Base-by-base conservation (phyloP, 352 stramenopile genomes). In the Pythium rishiriense region DNA sequence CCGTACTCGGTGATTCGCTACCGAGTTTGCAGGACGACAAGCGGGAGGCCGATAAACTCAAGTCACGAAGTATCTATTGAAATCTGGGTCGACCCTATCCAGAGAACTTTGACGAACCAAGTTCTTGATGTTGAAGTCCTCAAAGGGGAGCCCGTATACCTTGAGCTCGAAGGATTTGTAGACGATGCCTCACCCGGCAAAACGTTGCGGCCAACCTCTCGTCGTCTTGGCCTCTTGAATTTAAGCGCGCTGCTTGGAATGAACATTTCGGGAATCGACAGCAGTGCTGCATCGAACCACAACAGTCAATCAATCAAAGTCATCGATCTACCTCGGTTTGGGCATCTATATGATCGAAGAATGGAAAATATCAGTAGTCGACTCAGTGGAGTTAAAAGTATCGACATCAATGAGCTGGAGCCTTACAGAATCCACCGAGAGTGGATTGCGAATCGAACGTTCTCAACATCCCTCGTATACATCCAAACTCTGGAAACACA, bases 261-360 rank as follows among this genome's bases (percentile, higher is more conserved):
- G 7, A 37, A 43, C 7, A 26, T 43, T 5, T 43, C 37, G 15
- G 39, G 24, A 21, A 51, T n/a, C 1, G 15, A 11, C 7, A 15
- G 12, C 14, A 29, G 46, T 17, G 26, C 6, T 37, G 22, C 37
- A 37, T 21, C 28, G 22, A 12, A 15, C 42, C 24, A 21, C 22
- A 19, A 12, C 17, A 54, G 11, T 29, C 42, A 55, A 61, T 24
- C 24, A 25, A 24, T 88, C 29, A 68, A 70, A 64, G 73, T 92
- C 42, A 35, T 72, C 3, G 58, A 70, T n/a, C 66, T 88, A 21
- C 81, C 81, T 1, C 65, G 49, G 12, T 85, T 76, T 53, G 83
- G 83, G 7, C 79, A 64, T 35, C 33, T 92, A 12, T 92, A 84
- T 24, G 81, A 92, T 37, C 74, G 70, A 46, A 81, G 74, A 41